Base-by-base conservation (phyloP, 371 early-diverging fungal species). In the Choanephora cucurbitarum region DNA sequence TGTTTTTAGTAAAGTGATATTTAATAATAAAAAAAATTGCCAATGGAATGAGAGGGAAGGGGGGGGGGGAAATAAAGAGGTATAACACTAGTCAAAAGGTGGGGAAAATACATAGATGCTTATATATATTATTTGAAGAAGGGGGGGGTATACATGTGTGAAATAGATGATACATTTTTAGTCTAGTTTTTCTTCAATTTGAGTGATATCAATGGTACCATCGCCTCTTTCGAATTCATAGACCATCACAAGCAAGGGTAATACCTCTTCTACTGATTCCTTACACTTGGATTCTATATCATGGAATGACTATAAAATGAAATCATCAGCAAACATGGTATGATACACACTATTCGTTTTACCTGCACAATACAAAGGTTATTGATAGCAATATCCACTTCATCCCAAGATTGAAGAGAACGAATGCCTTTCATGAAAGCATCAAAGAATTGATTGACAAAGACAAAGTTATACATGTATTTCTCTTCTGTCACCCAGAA, bases 361-460 rank as follows among this genome's bases (percentile, higher is more conserved):
- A 69, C 65, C 58, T 79, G 80, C 28, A 79, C 60, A 21, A 79
- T 45, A 32, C 74, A 74, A 31, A 79, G 37, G 19, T 76, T 73
- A 34, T 57, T 55, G 21, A 79, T 53, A 13, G 80, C 77, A 21
- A 64, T 57, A 45, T 74, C 70, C 7, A 79, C 60, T 51, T 79
- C 72, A 11, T 72, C 75, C 64, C 62, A 62, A 5, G 70, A 68
- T 14, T 54, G 66, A 43, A 79, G 56, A 6, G 59, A 57, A 28
- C 65, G 62, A 32, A 79, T 66, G 8, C 80, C 74, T 37, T 68
- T 57, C 57, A 80, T 48, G 45, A 72, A 72, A 34, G 83, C 68
- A 57, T 76, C 57, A 61, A 76, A 62, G 75, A 87, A 66, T 53
- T 89, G 67, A 65, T 82, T 64, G 55, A 79, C 68, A 58, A 66